A percentile compares a stretch with the other conserved stretches of the same genome.
phyloP scores from a whole-genome alignment of 805 yeast genomes.

The Candida gorgasii region DNA sequence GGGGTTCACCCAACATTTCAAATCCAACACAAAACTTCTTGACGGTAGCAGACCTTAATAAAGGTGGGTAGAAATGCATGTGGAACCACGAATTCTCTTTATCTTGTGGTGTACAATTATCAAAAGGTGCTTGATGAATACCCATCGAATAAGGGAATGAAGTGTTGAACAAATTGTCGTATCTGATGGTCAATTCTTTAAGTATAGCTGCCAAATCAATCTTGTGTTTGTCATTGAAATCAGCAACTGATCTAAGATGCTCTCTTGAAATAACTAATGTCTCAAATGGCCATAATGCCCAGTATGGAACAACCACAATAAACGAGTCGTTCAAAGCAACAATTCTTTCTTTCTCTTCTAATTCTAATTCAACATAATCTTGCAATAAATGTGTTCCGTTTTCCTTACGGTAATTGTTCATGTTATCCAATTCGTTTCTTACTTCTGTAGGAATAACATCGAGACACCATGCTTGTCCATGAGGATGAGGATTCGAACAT shows the following conservation, averaged over 20 bases:
- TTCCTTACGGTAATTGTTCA: constrained; percentile 46
- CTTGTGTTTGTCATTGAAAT: constrained; percentile 48
- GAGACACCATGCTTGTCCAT: constrained; percentile 80
- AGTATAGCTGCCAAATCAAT: constrained; percentile 57
- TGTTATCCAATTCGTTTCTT: constrained; percentile 51
- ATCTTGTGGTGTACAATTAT: constrained; percentile 37
- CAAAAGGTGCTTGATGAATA: constrained; percentile 70
- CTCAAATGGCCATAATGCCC: constrained; percentile 87
- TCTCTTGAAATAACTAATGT: constrained; percentile 60
- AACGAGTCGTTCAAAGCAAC: constrained; percentile 64
- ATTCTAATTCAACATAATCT: constrained; percentile 61
- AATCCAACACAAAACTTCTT: constrained; percentile 76
- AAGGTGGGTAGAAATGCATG: constrained; percentile 79
- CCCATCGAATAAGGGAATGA: constrained; percentile 84
- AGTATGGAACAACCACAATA: constrained; percentile 70
- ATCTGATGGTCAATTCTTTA: constrained; percentile 56
- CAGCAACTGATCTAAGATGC: constrained; percentile 51
- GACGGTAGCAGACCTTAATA: constrained; percentile 72
- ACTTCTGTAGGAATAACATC: constrained; percentile 68
- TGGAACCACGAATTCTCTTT: constrained; percentile 55
- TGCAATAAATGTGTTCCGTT: constrained; percentile 53
- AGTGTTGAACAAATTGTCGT: constrained; percentile 69
- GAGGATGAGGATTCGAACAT: constrained; percentile 81
- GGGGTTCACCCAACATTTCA: constrained; percentile 68
- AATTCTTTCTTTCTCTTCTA: constrained; percentile 50